Conservation (phyloP, 2,329 filamentous ascomycete species). For the Diaporthe caulivora region DNA sequence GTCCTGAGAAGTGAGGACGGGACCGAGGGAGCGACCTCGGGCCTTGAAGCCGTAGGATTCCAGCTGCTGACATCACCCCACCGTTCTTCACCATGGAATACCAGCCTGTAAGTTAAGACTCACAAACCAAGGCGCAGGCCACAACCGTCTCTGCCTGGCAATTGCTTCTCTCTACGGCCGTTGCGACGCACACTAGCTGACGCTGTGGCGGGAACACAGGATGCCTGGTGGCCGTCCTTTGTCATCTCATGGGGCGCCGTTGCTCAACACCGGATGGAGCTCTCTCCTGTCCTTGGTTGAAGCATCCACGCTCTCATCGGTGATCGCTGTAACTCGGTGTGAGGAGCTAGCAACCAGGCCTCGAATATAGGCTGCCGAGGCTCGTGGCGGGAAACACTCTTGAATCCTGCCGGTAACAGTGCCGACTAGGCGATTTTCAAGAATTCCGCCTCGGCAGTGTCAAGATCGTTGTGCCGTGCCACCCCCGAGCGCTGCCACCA, state of each 20-base stretch:
- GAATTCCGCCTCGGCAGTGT: slow-evolving; percentile 24
- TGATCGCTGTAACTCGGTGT: neutral
- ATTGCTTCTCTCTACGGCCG: neutral
- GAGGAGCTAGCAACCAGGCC: neutral
- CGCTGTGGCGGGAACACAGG: slow-evolving; percentile 13
- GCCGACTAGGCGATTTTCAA: neutral
- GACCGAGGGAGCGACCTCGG: neutral
- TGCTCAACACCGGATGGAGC: neutral
- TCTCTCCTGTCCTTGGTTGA: neutral
- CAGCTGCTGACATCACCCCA: slow-evolving; percentile 1
- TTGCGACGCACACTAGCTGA: neutral
- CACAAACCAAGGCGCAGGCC: neutral
- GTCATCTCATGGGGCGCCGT: neutral
- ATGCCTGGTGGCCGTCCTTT: neutral
- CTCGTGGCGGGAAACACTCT: neutral
- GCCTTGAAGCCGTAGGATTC: neutral
- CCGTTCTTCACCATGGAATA: neutral
- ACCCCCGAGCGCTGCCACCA: slow-evolving; percentile 13
- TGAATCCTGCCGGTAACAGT: neutral
- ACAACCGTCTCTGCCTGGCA: neutral
- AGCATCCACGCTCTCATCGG: neutral
- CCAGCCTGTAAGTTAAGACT: neutral
- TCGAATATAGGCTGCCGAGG: slow-evolving; percentile 7
- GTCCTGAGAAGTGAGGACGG: neutral
- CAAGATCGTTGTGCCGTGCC: slow-evolving; percentile 5